Conservation (phyloP, 306 rosid species). For the Abrus precatorius region DNA sequence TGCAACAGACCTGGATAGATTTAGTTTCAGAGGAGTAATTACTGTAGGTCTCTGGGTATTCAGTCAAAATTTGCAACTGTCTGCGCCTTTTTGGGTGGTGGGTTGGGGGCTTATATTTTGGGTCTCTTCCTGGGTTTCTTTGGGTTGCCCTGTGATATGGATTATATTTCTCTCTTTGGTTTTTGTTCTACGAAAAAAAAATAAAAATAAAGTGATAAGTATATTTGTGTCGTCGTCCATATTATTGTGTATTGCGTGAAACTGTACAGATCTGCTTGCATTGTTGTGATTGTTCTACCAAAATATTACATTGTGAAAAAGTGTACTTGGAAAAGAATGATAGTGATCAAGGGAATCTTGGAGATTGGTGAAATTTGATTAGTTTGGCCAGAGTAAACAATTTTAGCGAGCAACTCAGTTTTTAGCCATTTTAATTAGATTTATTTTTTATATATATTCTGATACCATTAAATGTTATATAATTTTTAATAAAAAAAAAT, state of each 20-base stretch:
- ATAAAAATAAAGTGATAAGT: not conserved
- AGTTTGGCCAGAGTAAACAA: constrained; percentile 13
- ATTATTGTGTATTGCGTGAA: constrained; percentile 22
- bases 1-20: constrained; percentile 43
- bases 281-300: constrained; percentile 10
- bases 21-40: constrained; percentile 44
- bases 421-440: too few relatives aligned
- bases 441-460: too few relatives aligned
- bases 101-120: not conserved
- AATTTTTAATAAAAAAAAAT: too few relatives aligned
- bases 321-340: not conserved
- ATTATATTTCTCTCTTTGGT: constrained; percentile 28
- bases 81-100: not conserved
- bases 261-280: constrained; percentile 47
- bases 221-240: constrained; percentile 37
- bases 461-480: too few relatives aligned
- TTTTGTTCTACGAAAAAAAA: not conserved
- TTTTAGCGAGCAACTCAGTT: not conserved
- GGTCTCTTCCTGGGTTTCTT: constrained; percentile 28
- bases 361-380: constrained; percentile 10
- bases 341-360: not conserved
- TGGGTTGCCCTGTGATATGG: constrained; percentile 38
- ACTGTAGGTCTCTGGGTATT: constrained; percentile 40
- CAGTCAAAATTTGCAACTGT: constrained; percentile 28
- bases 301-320: constrained; percentile 5